These are phyloP conservation scores for Triangularia setosa DNA, from an alignment of 2,329 filamentous ascomycete genomes.

Conservation along the genomic window DNA sequence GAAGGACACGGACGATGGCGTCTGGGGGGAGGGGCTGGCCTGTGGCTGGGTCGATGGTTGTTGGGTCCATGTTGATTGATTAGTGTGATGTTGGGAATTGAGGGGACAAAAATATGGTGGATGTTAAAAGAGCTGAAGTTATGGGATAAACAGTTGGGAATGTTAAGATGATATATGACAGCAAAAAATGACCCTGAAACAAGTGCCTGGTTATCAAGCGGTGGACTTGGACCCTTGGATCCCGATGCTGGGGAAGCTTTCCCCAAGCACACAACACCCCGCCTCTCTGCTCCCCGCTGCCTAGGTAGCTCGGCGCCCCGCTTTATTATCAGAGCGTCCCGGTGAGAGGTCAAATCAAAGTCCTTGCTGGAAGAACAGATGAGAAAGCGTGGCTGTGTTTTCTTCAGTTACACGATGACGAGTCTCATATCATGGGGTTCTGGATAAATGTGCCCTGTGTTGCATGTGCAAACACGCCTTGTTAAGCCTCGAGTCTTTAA, in stretches of 20 bases:
- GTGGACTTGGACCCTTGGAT: neutral
- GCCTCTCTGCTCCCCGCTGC: neutral
- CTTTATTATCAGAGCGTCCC: neutral
- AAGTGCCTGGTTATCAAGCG: neutral
- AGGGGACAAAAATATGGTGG: no score
- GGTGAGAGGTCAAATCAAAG: neutral
- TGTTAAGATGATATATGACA: neutral
- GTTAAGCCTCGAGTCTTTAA: neutral
- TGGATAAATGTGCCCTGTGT: neutral
- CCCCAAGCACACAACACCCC: neutral
- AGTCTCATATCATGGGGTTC: neutral
- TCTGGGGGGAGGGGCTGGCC: slow-evolving; percentile 64
- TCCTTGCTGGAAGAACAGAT: neutral
- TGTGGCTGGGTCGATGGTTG: slow-evolving; percentile 63
- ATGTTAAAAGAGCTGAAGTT: neutral
- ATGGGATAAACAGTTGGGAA: neutral
- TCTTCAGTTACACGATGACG: neutral
- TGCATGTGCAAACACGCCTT: neutral
- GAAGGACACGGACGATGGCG: slow-evolving; percentile 81
- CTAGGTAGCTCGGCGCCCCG: neutral
- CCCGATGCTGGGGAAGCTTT: neutral
- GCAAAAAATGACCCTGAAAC: neutral
- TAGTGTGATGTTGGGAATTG: neutral
- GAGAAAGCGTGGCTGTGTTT: neutral
- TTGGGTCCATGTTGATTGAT: slow-evolving; percentile 9